Evolutionary conservation across 768 basidiomycete species (phyloP), one percentile per base, ranked within the genome.

Genomic region (Termitomyces heimii): DNA sequence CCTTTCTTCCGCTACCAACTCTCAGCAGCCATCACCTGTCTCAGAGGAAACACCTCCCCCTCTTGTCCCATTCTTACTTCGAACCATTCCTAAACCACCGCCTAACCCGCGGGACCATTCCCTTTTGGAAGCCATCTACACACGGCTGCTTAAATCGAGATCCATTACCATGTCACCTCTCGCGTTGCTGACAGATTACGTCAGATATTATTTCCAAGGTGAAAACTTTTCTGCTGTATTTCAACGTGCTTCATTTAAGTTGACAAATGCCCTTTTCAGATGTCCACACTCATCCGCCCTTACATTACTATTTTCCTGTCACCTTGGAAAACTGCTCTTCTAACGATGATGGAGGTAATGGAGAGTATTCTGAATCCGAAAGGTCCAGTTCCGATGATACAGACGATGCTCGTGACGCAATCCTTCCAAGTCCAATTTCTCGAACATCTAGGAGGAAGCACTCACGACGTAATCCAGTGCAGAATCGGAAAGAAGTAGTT

Each of bases 111-210:
- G 85, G 9, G 86, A 90, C 58, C 89, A 90, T 64, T 76, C 79
- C 0, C 60, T 87, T 13, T 72, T 91, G 24, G 82, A 85, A 62
- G 70, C 70, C 45, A 84, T 89, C 12, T 90, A 88, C 71, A 76
- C 72, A 20, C 82, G 85, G 60, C 84, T 86, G 82, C 84, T 89
- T 28, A 80, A 80, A 5, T 74, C 81, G 14, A 73, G 86, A 35
- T 89, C 87, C 63, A 83, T 91, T 63, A 89, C 89, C 65, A 68
- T 80, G 2, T 71, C 81, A 24, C 88, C 88, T 2, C 66, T 89
- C 16, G 83, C 85, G 1, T 61, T 89, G 42, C 69, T 91, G 50
- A 71, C 76, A 14, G 85, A 83, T 60, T 73, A 75, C 8, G 67
- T 90, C 18, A 77, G 79, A 14, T 64, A 82, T 54, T 79, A 87